These are phyloP conservation scores for Bacidia gigantensis DNA, from an alignment of 495 filamentous ascomycete genomes.

Conservation along the genomic window DNA sequence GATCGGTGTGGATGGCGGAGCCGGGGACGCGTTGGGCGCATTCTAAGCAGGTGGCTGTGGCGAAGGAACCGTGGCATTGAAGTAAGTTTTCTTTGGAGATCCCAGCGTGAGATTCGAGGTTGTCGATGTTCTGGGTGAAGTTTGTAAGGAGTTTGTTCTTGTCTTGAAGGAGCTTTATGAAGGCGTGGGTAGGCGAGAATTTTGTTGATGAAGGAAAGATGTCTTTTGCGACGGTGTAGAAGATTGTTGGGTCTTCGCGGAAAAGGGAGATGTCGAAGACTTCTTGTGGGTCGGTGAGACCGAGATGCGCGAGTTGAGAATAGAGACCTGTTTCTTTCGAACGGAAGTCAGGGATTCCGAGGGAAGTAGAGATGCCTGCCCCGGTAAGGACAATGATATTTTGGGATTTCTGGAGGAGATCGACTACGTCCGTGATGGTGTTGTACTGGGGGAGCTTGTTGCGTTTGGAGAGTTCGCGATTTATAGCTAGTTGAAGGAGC, in stretches of 20 bases:
- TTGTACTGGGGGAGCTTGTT: conserved; percentile 73
- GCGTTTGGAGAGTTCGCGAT: conserved; percentile 69
- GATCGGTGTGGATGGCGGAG: conserved; percentile 60
- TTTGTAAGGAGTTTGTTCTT: conserved; percentile 87
- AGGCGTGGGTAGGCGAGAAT: conserved; percentile 83
- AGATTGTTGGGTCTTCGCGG: conserved; percentile 72
- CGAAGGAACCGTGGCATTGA: conserved; percentile 94
- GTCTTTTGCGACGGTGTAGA: conserved; percentile 84
- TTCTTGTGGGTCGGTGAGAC: conserved; percentile 77
- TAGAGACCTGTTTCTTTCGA: conserved; percentile 54
- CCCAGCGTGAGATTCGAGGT: conserved; percentile 80
- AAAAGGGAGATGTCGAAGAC: conserved; percentile 88
- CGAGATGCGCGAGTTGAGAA: conserved; percentile 61
- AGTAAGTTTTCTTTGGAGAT: conserved; percentile 73
- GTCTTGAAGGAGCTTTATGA: conserved; percentile 86
- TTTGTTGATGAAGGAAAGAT: conserved; percentile 65
- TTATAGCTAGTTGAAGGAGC: conserved; percentile 62
- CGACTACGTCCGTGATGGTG: conserved; percentile 73
- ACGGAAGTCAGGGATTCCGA: conserved; percentile 56
- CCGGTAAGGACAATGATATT: conserved; percentile 93
- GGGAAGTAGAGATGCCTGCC: conserved; percentile 70
- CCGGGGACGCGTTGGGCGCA: conserved; percentile 66
- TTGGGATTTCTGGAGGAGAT: conserved; percentile 53
- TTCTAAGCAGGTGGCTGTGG: conserved; percentile 77
- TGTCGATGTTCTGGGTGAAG: conserved; percentile 98